Evolutionary conservation across 768 basidiomycete species (phyloP), one percentile per base, ranked within the genome.

Genomic region (Lactarius pseudohatsudake): DNA sequence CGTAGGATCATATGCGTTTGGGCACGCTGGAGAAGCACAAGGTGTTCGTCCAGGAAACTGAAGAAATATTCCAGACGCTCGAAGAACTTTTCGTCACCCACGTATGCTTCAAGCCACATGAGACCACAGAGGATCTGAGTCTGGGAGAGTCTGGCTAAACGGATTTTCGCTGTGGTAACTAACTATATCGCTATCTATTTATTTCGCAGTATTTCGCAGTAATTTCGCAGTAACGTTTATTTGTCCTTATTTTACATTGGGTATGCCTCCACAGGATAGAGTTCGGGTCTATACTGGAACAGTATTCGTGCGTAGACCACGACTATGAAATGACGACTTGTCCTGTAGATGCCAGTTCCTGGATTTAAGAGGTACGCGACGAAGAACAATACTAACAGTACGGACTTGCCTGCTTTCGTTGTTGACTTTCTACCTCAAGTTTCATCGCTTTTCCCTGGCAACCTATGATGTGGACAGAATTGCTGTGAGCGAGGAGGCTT

Each of bases 1-100:
- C 3, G 38, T 20, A 67, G 66, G 66, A 67, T 1, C 66, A 64
- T 26, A 64, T 67, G 66, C 57, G 40, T 16, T 18, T 67, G 40
- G 66, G 66, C 9, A 45, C 53, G 4, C 7, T 38, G 9, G 66
- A 67, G 18, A 32, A 9, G 2, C 62, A 63, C 41, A 59, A 59
- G 34, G 41, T 59, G 9, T 59, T 67, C 4, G 18, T 59, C 13
- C 11, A 67, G 13, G 66, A 67, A 1, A 2, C 15, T 3, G 62
- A 67, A 47, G 57, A 28, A n/a, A 45, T 64, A 2, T 67, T 67
- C 43, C 16, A 58, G 43, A n/a, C 7, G 2, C 20, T 67, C 18
- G 28, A 3, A 1, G 62, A 59, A 8, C 57, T 67, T 20, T 28
- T 11, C 4, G 18, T 55, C 26, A n/a, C n/a, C 2, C 66, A 67